Evolutionary conservation across 108 stramenopile species (phyloP).

Genomic region (Schizochytrium sp.): DNA sequence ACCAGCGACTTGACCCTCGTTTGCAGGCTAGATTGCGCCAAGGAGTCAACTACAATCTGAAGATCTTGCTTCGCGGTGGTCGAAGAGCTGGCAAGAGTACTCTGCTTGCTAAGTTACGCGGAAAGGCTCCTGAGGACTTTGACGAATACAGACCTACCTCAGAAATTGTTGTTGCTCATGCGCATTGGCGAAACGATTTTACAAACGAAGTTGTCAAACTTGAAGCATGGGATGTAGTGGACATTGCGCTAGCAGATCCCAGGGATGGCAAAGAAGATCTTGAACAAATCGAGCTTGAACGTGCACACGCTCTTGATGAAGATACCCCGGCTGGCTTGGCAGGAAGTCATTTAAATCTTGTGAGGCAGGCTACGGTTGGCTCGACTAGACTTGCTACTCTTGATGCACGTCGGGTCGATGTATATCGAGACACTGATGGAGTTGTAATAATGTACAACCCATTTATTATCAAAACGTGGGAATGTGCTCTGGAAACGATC

Average conservation of each 20-base stretch:
- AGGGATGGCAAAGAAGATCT: neutral
- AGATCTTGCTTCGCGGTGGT: conserved; percentile 8
- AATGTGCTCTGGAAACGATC: neutral
- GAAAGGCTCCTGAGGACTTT: neutral
- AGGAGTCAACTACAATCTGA: conserved; percentile 42
- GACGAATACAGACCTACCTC: neutral
- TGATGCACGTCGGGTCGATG: conserved; percentile 24
- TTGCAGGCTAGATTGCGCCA: conserved; percentile 49
- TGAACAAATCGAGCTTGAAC: neutral
- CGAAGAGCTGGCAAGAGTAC: neutral
- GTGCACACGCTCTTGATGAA: neutral
- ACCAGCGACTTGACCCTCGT: neutral
- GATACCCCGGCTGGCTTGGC: conserved; percentile 34
- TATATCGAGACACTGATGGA: conserved; percentile 39
- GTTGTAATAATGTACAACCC: conserved; percentile 1
- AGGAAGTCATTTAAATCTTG: neutral
- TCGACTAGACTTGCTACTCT: neutral
- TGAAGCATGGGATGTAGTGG: conserved; percentile 54
- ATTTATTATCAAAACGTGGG: neutral
- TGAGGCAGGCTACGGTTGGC: neutral
- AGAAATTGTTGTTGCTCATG: conserved; percentile 17
- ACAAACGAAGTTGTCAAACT: conserved; percentile 10
- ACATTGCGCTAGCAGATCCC: conserved; percentile 28
- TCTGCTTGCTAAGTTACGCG: conserved; percentile 1
- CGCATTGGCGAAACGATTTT: conserved; percentile 44